Evolutionary conservation across 139 green algal genomes (phyloP), one percentile per base, ranked within the genome.

Genomic region (Volvox africanus): DNA sequence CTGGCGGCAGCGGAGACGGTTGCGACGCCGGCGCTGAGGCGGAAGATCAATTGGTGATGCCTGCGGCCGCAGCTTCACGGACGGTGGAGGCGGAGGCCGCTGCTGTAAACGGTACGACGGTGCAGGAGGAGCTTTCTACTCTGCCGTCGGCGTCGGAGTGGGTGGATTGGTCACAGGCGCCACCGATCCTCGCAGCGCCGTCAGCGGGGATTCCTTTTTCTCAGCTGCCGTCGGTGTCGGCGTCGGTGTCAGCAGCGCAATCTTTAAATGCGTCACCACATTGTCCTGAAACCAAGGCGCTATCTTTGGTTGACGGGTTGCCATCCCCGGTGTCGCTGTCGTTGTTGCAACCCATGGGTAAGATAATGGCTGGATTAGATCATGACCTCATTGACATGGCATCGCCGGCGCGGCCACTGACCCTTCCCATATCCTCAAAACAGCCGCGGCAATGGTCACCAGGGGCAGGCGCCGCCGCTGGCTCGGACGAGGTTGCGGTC

Each of bases 131-230:
- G 36, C 37, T 84, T 37, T 2, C 0, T 2, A 65, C 28, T 22
- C 36, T 84, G 36, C 78, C 78, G 78, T 61, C 61, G 65, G 33
- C 65, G n/a, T 80, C 69, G 0, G 69, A 82, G 21, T 82, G 69
- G 85, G 85, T 89, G 0, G 85, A 89, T 50, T 89, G 85, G 85
- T 89, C 85, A 14, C 85, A 82, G 69, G 85, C 85, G 12, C 85
- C 85, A 16, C 85, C 85, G 3, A 71, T 89, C 37, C 85, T 33
- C 24, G 2, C 69, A 9, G 18, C 83, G 67, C 26, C 67, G 12
- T 18, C 65, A 0, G 67, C 68, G 2, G 36, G 50, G 62, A 14
- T 87, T 30, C 81, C 81, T 16, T 28, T 68, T 67, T 69, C 79
- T 11, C 24, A 32, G 44, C 37, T 50, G 37, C 21, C 21, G 6